phyloP scores from a whole-genome alignment of 345 rosid genomes.

The Turritis glabra region DNA sequence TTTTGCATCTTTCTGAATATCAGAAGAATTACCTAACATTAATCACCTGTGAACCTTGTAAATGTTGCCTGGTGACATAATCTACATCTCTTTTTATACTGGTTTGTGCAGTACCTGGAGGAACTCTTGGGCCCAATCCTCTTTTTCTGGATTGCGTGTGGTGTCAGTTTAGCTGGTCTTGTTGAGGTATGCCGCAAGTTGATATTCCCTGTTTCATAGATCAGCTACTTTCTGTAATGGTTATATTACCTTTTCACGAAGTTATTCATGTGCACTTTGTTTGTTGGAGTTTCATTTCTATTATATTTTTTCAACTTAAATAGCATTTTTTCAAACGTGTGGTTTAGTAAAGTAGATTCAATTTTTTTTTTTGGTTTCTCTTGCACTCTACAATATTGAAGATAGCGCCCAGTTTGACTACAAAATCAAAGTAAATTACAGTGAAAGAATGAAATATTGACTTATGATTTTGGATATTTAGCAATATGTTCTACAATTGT shows the following conservation, averaged over 20 bases:
- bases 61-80: conserved; percentile 7
- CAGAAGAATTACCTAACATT: background rate
- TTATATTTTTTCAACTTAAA: background rate
- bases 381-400: background rate
- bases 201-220: conserved; percentile 6
- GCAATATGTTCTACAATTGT: conserved; percentile 3
- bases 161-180: conserved; percentile 83
- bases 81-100: conserved; percentile 21
- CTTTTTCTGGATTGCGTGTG: conserved; percentile 83
- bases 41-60: conserved; percentile 9
- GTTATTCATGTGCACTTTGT: background rate
- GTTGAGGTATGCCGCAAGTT: conserved; percentile 65
- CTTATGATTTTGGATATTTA: conserved; percentile 7
- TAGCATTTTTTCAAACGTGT: background rate
- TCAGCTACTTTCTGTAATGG: conserved; percentile 11
- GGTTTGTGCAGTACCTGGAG: conserved; percentile 73
- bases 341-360: background rate
- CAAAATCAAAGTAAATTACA: background rate
- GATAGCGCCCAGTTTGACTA: background rate
- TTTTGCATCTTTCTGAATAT: background rate
- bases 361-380: background rate
- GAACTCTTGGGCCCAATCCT: conserved; percentile 80
- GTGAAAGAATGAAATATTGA: conserved; percentile 4
- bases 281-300: conserved; percentile 8
- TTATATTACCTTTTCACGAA: conserved; percentile 13